Conservation (phyloP, 805 yeast genomes). For the Pichia ethanolica region DNA sequence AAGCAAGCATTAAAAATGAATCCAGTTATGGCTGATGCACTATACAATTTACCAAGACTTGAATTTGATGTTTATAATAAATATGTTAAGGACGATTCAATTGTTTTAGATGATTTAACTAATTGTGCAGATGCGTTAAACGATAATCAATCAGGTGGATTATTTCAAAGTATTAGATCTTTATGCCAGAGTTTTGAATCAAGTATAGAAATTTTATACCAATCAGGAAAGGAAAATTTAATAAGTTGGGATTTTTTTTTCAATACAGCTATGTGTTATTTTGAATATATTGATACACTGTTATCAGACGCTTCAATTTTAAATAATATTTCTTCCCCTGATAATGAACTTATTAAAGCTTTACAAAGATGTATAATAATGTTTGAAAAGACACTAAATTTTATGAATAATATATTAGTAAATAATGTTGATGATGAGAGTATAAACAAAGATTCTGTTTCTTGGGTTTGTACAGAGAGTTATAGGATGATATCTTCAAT, state of each 20-base stretch:
- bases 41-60: slow-evolving; percentile 54
- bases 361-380: slow-evolving; percentile 17
- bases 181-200: slow-evolving; percentile 35
- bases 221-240: not conserved
- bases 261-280: slow-evolving; percentile 40
- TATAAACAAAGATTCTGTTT: not conserved
- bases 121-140: slow-evolving; percentile 27
- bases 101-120: slow-evolving; percentile 27
- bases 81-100: slow-evolving; percentile 41
- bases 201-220: slow-evolving; percentile 24
- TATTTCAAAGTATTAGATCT: slow-evolving; percentile 32
- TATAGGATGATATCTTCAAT: slow-evolving; percentile 21
- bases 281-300: slow-evolving; percentile 36
- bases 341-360: slow-evolving; percentile 4
- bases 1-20: slow-evolving; percentile 27
- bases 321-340: not conserved
- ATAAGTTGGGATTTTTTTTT: slow-evolving; percentile 37
- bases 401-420: not conserved
- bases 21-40: slow-evolving; percentile 34
- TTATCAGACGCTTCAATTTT: slow-evolving; percentile 2
- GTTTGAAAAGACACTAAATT: slow-evolving; percentile 8
- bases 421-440: not conserved
- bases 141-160: slow-evolving; percentile 19
- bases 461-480: slow-evolving; percentile 23
- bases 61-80: slow-evolving; percentile 51